Evolutionary conservation across 768 basidiomycete species (phyloP).

Genomic region (Rhodotorula kratochvilovae): DNA sequence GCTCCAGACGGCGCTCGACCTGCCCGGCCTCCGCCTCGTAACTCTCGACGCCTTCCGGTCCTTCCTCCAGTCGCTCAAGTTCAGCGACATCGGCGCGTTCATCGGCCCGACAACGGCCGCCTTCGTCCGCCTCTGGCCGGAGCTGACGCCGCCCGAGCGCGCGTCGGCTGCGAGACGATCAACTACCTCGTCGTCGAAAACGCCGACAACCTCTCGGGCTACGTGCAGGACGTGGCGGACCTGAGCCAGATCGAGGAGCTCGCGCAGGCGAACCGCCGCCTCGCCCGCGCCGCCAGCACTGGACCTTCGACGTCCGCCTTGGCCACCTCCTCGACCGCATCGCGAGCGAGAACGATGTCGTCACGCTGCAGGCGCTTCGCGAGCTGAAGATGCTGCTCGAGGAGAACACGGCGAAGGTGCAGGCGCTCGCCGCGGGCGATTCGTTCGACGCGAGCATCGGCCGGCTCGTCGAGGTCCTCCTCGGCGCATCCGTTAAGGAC

Average conservation of each 20-base stretch:
- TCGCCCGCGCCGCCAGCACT: conserved; percentile 51
- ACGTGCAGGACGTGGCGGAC: conserved; percentile 75
- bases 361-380: conserved; percentile 65
- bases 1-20: conserved; percentile 77
- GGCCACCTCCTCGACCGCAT: conserved; percentile 67
- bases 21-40: conserved; percentile 69
- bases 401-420: conserved; percentile 53
- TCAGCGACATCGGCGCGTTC: conserved; percentile 71
- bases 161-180: conserved; percentile 60
- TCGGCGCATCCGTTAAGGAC: conserved; percentile 69
- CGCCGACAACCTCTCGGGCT: conserved; percentile 54
- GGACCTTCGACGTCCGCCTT: conserved; percentile 58
- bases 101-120: conserved; percentile 82
- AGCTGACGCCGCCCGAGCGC: conserved; percentile 57
- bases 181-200: conserved; percentile 66
- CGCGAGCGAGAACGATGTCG: conserved; percentile 71
- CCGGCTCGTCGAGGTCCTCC: conserved; percentile 61
- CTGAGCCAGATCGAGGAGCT: conserved; percentile 64
- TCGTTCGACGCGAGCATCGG: conserved; percentile 74
- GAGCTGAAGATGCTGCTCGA: conserved; percentile 67
- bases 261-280: conserved; percentile 37
- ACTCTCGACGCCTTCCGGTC: conserved; percentile 73
- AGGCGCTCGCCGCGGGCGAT: conserved; percentile 70
- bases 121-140: conserved; percentile 70
- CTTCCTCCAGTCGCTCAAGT: conserved; percentile 66